Conservation (phyloP, 257 asterid genomes). For the Buddleja alternifolia region DNA sequence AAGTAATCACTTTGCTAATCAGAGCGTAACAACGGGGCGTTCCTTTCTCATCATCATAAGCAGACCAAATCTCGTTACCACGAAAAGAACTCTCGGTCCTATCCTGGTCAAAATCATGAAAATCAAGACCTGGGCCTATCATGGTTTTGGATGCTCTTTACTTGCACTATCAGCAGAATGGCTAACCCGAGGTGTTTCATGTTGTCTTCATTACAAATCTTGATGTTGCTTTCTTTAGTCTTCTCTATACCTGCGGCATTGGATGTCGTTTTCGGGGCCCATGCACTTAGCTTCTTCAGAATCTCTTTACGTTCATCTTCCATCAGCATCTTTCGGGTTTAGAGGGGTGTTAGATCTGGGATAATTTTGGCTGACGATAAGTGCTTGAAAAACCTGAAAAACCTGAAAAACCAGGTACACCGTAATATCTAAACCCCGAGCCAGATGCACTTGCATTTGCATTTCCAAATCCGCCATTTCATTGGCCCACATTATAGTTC, state of each 20-base stretch:
- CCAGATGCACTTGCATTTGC: too few relatives aligned
- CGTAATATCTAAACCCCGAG: too few relatives aligned
- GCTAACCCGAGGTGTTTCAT: conserved; percentile 11
- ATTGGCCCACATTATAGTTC: conserved; percentile 36
- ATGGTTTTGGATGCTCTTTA: conserved; percentile 24
- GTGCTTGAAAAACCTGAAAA: conserved; percentile 39
- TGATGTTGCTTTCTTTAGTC: too few relatives aligned
- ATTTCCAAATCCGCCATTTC: background rate
- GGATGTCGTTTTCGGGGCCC: conserved; percentile 34
- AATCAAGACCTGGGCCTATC: conserved; percentile 85
- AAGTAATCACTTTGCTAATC: conserved; percentile 61
- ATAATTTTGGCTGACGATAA: conserved; percentile 37
- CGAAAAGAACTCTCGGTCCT: conserved; percentile 60
- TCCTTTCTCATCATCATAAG: conserved; percentile 74
- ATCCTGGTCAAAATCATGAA: conserved; percentile 74
- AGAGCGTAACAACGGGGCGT: conserved; percentile 89
- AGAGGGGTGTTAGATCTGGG: conserved; percentile 46
- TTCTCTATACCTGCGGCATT: conserved; percentile 28
- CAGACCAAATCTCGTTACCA: conserved; percentile 86
- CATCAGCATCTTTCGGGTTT: conserved; percentile 48
- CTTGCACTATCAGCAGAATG: background rate
- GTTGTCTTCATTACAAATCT: background rate
- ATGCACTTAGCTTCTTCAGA: conserved; percentile 42
- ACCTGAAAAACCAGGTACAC: background rate
- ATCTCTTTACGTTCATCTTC: conserved; percentile 56